These are phyloP conservation scores for Xylaria scruposa DNA, from an alignment of 495 filamentous ascomycete genomes.

Conservation along the genomic window DNA sequence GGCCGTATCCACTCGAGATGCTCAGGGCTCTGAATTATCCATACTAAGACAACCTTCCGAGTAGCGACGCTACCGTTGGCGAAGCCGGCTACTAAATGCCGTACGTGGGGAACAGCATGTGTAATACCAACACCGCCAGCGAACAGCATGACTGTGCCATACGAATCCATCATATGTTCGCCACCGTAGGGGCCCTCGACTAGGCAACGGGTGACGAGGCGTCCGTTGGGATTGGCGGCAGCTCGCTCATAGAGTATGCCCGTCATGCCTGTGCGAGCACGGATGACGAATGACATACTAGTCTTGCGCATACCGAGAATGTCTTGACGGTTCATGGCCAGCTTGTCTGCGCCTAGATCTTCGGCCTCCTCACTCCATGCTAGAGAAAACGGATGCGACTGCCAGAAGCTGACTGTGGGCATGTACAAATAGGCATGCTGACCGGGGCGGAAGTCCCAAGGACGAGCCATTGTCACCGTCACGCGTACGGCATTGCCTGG, in stretches of 20 bases:
- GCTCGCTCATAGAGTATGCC: conserved; percentile 74
- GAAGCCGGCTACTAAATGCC: conserved; percentile 74
- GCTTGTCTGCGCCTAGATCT: conserved; percentile 54
- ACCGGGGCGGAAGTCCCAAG: conserved; percentile 75
- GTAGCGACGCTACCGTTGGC: conserved; percentile 75
- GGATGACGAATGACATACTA: conserved; percentile 78
- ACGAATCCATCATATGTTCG: conserved; percentile 69
- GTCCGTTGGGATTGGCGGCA: conserved; percentile 61
- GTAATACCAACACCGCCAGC: conserved; percentile 90
- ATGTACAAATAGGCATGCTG: conserved; percentile 86
- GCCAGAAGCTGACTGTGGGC: conserved; percentile 73
- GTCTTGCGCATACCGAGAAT: conserved; percentile 63
- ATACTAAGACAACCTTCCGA: conserved; percentile 81
- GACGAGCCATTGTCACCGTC: conserved; percentile 78
- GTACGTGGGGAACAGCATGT: conserved; percentile 80
- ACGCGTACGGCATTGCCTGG: conserved; percentile 70
- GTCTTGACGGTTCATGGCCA: conserved; percentile 64
- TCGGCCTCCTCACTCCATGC: conserved; percentile 67
- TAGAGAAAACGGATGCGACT: conserved; percentile 71
- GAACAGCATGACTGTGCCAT: conserved; percentile 86
- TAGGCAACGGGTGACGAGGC: conserved; percentile 65
- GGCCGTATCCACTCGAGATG: conserved; percentile 90
- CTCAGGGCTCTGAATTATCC: conserved; percentile 88
- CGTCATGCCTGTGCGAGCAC: conserved; percentile 85
- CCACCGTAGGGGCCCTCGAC: conserved; percentile 87